These are phyloP conservation scores for Microsporum canis DNA, from an alignment of 2,329 filamentous ascomycete genomes.

Conservation along the genomic window DNA sequence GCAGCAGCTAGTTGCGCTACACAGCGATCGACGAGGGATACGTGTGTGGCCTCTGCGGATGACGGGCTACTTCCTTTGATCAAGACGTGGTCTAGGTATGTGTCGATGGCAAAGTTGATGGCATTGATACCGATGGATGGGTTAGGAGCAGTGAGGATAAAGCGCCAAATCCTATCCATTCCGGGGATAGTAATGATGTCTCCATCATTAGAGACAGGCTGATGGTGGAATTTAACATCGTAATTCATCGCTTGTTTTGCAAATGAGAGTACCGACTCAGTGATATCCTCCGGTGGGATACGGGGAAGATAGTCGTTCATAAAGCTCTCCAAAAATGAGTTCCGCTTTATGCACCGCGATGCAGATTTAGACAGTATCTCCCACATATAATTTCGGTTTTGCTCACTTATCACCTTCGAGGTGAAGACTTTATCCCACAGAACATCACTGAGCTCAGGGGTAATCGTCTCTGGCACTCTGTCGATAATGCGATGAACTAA, in stretches of 20 bases:
- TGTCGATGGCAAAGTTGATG: slow-evolving; percentile 58
- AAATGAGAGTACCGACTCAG: slow-evolving; percentile 31
- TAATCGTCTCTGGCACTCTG: slow-evolving; percentile 51
- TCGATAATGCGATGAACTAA: slow-evolving; percentile 49
- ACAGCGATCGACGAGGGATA: slow-evolving; percentile 62
- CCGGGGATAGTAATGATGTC: slow-evolving; percentile 38
- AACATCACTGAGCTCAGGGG: slow-evolving; percentile 47
- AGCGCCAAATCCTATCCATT: slow-evolving; percentile 67
- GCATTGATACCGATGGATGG: slow-evolving; percentile 56
- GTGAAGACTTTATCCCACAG: slow-evolving; percentile 69
- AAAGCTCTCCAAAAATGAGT: slow-evolving; percentile 35
- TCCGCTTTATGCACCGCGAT: slow-evolving; percentile 22
- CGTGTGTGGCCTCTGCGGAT: slow-evolving; percentile 49
- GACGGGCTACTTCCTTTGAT: slow-evolving; percentile 34
- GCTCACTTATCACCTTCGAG: slow-evolving; percentile 44
- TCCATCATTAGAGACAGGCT: slow-evolving; percentile 34
- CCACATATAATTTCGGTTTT: slow-evolving; percentile 60
- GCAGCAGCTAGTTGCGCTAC: slow-evolving; percentile 56
- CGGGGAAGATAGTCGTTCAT: slow-evolving; percentile 33
- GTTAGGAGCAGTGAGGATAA: slow-evolving; percentile 59
- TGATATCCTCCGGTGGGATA: slow-evolving; percentile 30
- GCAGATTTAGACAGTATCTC: slow-evolving; percentile 44
- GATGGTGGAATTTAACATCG: slow-evolving; percentile 47
- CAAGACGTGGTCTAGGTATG: slow-evolving; percentile 52
- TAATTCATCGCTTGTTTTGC: slow-evolving; percentile 34